phyloP scores from a whole-genome alignment of 192 early-diverging fungal genomes.

The Podila clonocystis region DNA sequence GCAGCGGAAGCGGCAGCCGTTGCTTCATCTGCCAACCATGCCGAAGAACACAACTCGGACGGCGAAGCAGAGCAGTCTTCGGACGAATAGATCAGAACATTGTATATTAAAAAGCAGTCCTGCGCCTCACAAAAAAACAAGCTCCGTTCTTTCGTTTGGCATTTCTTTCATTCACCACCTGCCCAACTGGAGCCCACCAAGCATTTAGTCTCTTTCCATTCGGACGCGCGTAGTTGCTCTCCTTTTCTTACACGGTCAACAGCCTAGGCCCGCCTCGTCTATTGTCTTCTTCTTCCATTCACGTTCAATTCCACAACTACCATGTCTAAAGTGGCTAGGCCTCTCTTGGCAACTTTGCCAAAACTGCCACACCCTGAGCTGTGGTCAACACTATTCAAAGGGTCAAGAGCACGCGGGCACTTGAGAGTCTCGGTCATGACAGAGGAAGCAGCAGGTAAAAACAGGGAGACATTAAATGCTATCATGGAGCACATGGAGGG shows the following conservation, averaged over 20 bases:
- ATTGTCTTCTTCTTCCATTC: background rate
- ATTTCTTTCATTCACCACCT: background rate
- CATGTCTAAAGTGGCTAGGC: conserved; percentile 7
- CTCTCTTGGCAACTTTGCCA: conserved; percentile 13
- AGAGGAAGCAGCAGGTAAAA: conserved; percentile 20
- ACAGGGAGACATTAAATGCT: background rate
- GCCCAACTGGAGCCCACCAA: background rate
- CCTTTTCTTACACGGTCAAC: too few relatives aligned
- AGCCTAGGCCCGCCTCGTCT: too few relatives aligned
- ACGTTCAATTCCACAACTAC: background rate
- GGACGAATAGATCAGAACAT: too few relatives aligned
- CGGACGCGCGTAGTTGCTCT: background rate
- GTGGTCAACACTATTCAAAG: conserved; percentile 32
- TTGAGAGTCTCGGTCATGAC: conserved; percentile 41
- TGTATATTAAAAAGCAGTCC: too few relatives aligned
- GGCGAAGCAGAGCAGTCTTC: too few relatives aligned
- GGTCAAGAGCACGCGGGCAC: conserved; percentile 25
- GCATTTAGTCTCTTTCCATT: background rate
- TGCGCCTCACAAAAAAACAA: too few relatives aligned
- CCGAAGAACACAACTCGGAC: background rate
- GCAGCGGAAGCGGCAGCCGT: background rate
- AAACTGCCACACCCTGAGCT: conserved; percentile 15
- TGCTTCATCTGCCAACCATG: background rate
- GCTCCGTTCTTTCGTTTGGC: too few relatives aligned
- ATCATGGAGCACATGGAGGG: too few relatives aligned